Base-by-base conservation (phyloP, 257 asterid species). In the Verbascum thapsus region DNA sequence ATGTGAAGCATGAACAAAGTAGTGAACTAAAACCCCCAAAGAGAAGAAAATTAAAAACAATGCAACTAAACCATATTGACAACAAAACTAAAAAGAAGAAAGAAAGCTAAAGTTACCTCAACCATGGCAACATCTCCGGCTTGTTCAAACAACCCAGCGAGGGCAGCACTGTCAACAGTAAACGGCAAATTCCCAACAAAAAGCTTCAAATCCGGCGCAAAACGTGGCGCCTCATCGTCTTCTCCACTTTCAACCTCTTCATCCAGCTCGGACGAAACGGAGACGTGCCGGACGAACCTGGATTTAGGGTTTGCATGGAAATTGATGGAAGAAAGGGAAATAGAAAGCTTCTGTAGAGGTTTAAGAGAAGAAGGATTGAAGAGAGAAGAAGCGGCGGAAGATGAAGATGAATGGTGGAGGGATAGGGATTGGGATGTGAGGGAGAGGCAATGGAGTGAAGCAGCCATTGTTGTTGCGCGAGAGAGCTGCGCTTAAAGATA, bases 171-270 rank as follows among this genome's bases (percentile, higher is more conserved):
- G 32, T 92, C 99, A 10, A 79, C 88, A 49, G 17, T 71, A 45
- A 85, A 92, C 3, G 99, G 90, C 75, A 92, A 80, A 72, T 92
- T 92, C 12, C 99, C 96, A 0, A 92, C 97, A 23, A 83, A 94
- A 22, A 94, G 75, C 59, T 90, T 87, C 49, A 82, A 74, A 55
- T 89, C 88, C 20, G 95, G 83, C 40, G 94, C 78, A 76, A 71
- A 88, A 4, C 41, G 69, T 13, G 44, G 77, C 64, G 68, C 80
- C 41, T 63, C 68, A 1, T 42, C 26, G 13, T 55, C 84, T 10
- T 53, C 82, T 3, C 64, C 68, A 0, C 47, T 72, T 30, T 65
- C 86, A 45, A 67, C 79, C 5, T 64, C 85, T 2, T 72, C 85
- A 0, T 66, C 87, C 57, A 79, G 52, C 19, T 85, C 95, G 0